These are phyloP conservation scores for Penicillium digitatum DNA, from an alignment of 2,329 filamentous ascomycete species.

Conservation along the genomic window DNA sequence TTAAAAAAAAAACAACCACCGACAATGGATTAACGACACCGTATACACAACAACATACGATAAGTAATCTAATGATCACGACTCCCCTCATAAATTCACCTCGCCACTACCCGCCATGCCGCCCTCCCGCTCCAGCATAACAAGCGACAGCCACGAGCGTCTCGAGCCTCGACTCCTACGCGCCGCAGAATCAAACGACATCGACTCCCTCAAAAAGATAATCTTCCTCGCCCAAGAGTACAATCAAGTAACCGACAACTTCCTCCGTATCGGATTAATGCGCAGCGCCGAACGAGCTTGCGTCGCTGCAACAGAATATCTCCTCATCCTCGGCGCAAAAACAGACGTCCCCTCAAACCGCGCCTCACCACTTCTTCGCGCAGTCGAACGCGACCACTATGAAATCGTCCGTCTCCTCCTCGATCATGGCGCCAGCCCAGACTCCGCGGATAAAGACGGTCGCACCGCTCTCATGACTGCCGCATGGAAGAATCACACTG, in stretches of 20 bases:
- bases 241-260: constrained; percentile 36
- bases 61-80: neutral
- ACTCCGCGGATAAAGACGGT: constrained; percentile 45
- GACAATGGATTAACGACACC: constrained; percentile 11
- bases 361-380: constrained; percentile 35
- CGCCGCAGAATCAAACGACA: constrained; percentile 38
- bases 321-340: constrained; percentile 40
- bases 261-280: constrained; percentile 41
- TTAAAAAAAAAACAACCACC: neutral
- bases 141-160: constrained; percentile 36
- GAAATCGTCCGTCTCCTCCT: constrained; percentile 46
- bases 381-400: constrained; percentile 39
- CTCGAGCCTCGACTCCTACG: constrained; percentile 43
- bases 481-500: constrained; percentile 42
- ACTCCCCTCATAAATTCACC: neutral
- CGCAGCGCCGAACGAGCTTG: constrained; percentile 40
- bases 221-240: constrained; percentile 33
- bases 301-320: constrained; percentile 30
- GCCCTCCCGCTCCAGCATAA: constrained; percentile 32
- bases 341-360: constrained; percentile 33
- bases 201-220: constrained; percentile 31
- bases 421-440: constrained; percentile 32
- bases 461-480: constrained; percentile 45
- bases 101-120: constrained; percentile 18
- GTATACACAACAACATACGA: neutral